A percentile compares a stretch with the other conserved stretches of the same genome.
These are phyloP conservation scores for Lactarius psammicola DNA, from an alignment of 768 basidiomycete genomes.

Conservation along the genomic window DNA sequence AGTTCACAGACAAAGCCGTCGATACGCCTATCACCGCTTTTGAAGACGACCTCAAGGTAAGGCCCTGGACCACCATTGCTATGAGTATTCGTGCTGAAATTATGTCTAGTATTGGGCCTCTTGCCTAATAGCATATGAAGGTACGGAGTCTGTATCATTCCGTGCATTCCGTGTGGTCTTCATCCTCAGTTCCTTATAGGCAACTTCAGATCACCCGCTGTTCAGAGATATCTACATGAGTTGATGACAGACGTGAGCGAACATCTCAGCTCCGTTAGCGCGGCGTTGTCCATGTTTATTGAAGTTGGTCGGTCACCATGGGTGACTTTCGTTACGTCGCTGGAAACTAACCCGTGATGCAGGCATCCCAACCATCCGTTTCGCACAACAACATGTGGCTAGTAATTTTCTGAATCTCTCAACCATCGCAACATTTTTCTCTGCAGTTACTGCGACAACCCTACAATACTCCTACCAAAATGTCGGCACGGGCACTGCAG, in stretches of 20 bases:
- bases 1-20: slow-evolving; percentile 70
- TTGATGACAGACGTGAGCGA: slow-evolving; percentile 69
- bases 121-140: slow-evolving; percentile 61
- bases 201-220: slow-evolving; percentile 70
- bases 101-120: slow-evolving; percentile 66
- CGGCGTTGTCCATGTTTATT: slow-evolving; percentile 67
- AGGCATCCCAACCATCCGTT: slow-evolving; percentile 76
- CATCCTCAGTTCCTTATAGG: slow-evolving; percentile 38
- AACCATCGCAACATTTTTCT: slow-evolving; percentile 76
- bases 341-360: not conserved
- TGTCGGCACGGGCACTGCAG: slow-evolving; percentile 40
- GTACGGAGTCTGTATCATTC: slow-evolving; percentile 39
- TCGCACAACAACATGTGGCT: slow-evolving; percentile 71
- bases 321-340: slow-evolving; percentile 15
- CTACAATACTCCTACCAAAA: slow-evolving; percentile 64
- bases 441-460: slow-evolving; percentile 70
- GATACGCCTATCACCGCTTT: slow-evolving; percentile 66
- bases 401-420: slow-evolving; percentile 71
- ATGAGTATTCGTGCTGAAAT: not conserved
- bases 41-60: slow-evolving; percentile 65
- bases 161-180: slow-evolving; percentile 5
- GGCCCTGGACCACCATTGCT: slow-evolving; percentile 21
- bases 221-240: slow-evolving; percentile 73
- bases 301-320: slow-evolving; percentile 58
- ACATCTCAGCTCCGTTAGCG: slow-evolving; percentile 65